Evolutionary conservation across 768 basidiomycete species (phyloP).

Genomic region (Suillus alpinus): DNA sequence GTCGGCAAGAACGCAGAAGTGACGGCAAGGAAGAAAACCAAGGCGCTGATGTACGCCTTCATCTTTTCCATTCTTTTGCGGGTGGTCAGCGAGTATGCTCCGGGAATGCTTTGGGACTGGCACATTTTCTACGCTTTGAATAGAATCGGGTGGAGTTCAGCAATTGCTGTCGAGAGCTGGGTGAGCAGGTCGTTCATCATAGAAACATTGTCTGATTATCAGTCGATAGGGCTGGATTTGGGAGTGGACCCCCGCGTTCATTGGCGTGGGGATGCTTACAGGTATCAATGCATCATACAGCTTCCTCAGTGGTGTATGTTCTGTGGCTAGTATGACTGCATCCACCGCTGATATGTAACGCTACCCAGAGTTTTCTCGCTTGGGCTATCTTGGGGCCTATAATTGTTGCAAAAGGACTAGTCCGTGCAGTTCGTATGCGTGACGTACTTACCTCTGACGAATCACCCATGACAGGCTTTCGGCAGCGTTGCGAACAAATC

Average conservation of each 20-base stretch:
- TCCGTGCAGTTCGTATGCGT: neutral
- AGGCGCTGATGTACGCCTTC: conserved; percentile 47
- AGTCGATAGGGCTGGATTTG: conserved; percentile 6
- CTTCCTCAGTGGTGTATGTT: conserved; percentile 39
- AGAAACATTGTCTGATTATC: neutral
- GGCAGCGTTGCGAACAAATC: neutral
- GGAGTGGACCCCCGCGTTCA: conserved; percentile 47
- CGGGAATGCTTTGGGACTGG: conserved; percentile 58
- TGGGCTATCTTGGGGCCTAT: conserved; percentile 60
- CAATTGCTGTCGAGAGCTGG: conserved; percentile 57
- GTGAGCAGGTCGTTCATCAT: conserved; percentile 23
- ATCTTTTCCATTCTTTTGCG: conserved; percentile 46
- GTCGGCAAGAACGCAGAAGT: conserved; percentile 44
- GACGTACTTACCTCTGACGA: neutral
- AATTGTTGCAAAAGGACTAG: conserved; percentile 46
- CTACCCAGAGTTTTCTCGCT: conserved; percentile 46
- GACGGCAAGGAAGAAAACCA: conserved; percentile 52
- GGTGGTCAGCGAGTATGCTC: conserved; percentile 54
- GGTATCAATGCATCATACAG: conserved; percentile 54
- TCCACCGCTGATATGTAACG: conserved; percentile 4
- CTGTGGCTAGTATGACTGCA: neutral
- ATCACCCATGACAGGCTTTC: neutral
- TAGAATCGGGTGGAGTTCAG: conserved; percentile 52
- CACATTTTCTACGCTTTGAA: conserved; percentile 62
- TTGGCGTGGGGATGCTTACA: conserved; percentile 54